phyloP scores from a whole-genome alignment of 2,329 filamentous ascomycete species.

The Atkinsonella texensis region DNA sequence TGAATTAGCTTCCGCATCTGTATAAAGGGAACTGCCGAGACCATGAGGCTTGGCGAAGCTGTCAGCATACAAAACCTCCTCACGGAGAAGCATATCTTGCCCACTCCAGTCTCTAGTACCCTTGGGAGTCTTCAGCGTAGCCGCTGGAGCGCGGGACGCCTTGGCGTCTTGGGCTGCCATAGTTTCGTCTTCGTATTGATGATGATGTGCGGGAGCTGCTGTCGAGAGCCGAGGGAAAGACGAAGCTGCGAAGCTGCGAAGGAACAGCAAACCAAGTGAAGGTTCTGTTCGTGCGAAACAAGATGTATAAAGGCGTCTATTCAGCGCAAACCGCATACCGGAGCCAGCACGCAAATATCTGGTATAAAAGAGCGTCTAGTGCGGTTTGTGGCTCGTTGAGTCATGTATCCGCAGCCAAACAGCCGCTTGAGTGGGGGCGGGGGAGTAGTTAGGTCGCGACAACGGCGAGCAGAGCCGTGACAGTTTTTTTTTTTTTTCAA shows the following conservation, averaged over 20 bases:
- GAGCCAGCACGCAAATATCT: conserved; percentile 2
- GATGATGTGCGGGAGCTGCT: background rate
- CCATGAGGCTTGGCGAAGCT: background rate
- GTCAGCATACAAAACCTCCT: conserved; percentile 52
- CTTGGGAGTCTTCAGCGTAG: conserved; percentile 70
- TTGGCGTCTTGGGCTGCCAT: conserved; percentile 21
- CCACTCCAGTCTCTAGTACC: conserved; percentile 82
- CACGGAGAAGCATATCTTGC: conserved; percentile 66
- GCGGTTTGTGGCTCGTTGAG: conserved; percentile 7
- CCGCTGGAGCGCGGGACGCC: conserved; percentile 33
- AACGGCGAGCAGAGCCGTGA: background rate
- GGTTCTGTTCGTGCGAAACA: conserved; percentile 2
- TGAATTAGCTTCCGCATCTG: background rate
- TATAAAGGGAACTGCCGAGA: background rate
- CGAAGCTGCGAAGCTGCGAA: conserved; percentile 3
- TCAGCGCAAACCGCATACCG: conserved; percentile 11
- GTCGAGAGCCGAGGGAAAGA: background rate
- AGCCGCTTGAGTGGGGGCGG: conserved; percentile 7
- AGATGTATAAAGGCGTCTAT: conserved; percentile 4
- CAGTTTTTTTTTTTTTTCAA: conserved; percentile 1
- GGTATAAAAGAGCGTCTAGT: conserved; percentile 5
- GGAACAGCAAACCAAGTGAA: background rate
- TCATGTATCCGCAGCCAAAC: conserved; percentile 8
- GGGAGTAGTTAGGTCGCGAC: conserved; percentile 2
- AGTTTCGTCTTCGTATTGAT: conserved; percentile 4